These are phyloP conservation scores for Cryptococcus jaspeensis DNA, from an alignment of 1,284 basidiomycete species.

Conservation along the genomic window DNA sequence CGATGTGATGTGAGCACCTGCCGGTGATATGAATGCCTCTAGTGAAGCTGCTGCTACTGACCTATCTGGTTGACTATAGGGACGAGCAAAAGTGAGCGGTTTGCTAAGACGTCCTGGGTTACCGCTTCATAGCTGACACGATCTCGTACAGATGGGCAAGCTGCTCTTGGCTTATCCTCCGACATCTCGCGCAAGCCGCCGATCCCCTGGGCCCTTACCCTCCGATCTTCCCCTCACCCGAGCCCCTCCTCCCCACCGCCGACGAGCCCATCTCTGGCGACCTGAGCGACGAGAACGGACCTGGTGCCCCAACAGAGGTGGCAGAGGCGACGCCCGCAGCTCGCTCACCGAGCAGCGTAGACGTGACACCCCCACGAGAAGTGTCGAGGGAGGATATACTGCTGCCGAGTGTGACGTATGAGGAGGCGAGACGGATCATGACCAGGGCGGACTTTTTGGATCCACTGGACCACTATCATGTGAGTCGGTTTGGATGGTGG, in stretches of 20 bases:
- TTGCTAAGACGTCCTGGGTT: not conserved
- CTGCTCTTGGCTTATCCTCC: constrained; percentile 41
- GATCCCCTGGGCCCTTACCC: constrained; percentile 12
- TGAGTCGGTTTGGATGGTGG: constrained; percentile 35
- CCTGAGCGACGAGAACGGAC: not conserved
- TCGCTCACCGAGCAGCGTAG: constrained; percentile 14
- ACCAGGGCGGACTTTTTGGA: constrained; percentile 77
- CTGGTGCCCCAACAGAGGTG: not conserved
- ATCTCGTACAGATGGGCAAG: constrained; percentile 25
- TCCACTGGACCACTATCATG: constrained; percentile 50
- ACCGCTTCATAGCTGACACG: not conserved
- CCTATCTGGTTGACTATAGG: constrained; percentile 17
- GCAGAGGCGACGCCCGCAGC: constrained; percentile 2
- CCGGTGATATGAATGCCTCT: too few species aligned
- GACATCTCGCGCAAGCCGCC: constrained; percentile 34
- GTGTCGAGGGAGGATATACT: constrained; percentile 30
- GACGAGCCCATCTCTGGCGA: not conserved
- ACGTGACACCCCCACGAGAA: constrained; percentile 15
- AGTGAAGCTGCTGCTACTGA: not conserved
- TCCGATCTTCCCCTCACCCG: not conserved
- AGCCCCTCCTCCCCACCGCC: not conserved
- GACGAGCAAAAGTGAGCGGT: constrained; percentile 72
- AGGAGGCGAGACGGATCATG: constrained; percentile 63
- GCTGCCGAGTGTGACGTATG: constrained; percentile 43
- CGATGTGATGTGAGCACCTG: constrained; percentile 64